Base-by-base conservation (phyloP, 495 filamentous ascomycete genomes). In the Penicillium bialowiezense region DNA sequence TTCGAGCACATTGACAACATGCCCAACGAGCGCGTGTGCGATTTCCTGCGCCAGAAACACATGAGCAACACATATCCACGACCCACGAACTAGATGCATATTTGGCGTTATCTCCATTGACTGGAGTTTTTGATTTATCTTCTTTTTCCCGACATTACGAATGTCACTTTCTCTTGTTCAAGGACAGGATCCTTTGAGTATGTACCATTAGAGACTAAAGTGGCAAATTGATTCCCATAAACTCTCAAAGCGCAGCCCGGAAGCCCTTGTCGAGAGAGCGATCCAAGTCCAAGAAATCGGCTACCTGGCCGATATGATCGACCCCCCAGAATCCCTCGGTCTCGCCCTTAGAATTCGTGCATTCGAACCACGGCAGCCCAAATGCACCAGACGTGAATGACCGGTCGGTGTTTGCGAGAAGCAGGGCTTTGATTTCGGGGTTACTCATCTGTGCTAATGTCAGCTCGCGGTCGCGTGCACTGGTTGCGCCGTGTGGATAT, bases 331-430 rank as follows among this genome's bases (percentile, higher is more conserved):
- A 88, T 0, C 72, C 68, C 41, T 90, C 82, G 8, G 62, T 86
- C 55, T 78, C 58, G 3, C 85, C 84, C 31, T 76, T 61, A 5
- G 63, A 26, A 58, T 87, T 81, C 15, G 80, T 80, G 67, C 83
- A 83, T 24, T 79, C 76, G 52, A 86, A 78, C 85, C 85, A 90
- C 0, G 87, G 87, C 21, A 90, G 56, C 5, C 86, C 87, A 66
- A 91, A 91, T 1, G 83, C 83, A 6, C 84, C 86, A 6, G 76
- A 68, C 19, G 58, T 68, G 37, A 89, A 76, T 2, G 83, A 80
- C 13, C 50, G 45, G 29, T 85, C 73, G 0, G 86, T 88, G 42
- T 84, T 84, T 19, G 67, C 56, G 0, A 42, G 56, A 38, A 90
- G 59, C 3, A 64, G 39, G 7, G 69, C 57, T 60, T 89, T 89